Conservation (phyloP, 208 protist species). For the Crithidia expoeki region DNA sequence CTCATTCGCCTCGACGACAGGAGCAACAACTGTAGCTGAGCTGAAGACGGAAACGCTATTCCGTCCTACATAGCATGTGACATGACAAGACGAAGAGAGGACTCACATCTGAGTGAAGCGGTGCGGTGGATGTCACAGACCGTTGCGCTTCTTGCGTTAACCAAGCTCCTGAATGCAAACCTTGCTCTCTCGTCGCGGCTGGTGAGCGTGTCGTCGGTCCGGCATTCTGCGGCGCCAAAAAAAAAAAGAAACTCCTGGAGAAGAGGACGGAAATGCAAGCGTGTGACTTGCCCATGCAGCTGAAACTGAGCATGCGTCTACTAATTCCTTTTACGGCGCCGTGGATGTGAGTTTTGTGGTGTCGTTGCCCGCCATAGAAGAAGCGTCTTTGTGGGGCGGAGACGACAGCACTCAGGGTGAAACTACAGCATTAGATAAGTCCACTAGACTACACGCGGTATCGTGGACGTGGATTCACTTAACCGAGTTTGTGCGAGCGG, state of each 20-base stretch:
- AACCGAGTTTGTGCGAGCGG: not conserved
- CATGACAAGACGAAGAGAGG: not conserved
- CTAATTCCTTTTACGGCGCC: too few species aligned
- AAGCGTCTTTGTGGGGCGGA: not conserved
- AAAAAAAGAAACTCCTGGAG: too few species aligned
- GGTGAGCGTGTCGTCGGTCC: slow-evolving; percentile 14
- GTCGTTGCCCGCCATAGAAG: slow-evolving; percentile 1
- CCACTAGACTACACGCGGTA: not conserved
- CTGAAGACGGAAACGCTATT: not conserved
- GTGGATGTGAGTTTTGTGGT: slow-evolving; percentile 12
- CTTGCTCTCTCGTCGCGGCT: slow-evolving; percentile 24
- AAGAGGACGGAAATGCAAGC: too few species aligned
- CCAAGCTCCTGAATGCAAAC: slow-evolving; percentile 18
- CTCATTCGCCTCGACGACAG: not conserved
- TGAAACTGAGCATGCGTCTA: not conserved
- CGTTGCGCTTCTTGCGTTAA: slow-evolving; percentile 12
- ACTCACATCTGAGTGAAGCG: not conserved
- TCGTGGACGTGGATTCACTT: slow-evolving; percentile 1
- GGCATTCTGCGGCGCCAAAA: not conserved
- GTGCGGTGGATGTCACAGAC: slow-evolving; percentile 20
- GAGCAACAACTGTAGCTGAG: not conserved
- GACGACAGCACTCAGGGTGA: not conserved
- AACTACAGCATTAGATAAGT: not conserved
- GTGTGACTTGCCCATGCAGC: too few species aligned
- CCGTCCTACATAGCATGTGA: not conserved